Conservation (phyloP, 2,329 filamentous ascomycete genomes). For the Bipolaris zeicola region DNA sequence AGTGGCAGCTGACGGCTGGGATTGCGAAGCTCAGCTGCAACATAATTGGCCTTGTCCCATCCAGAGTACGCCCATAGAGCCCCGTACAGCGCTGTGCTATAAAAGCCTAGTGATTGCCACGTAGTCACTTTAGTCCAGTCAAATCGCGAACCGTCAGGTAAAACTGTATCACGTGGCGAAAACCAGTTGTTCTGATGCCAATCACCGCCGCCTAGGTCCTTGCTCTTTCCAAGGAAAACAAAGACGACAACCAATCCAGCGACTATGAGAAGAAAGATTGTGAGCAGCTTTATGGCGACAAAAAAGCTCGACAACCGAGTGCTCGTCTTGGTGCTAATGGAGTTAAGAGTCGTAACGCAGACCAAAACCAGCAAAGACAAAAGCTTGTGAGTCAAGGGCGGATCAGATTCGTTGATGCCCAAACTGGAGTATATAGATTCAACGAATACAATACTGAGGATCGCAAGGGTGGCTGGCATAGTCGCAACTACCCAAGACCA, state of each 20-base stretch:
- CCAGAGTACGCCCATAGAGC: slow-evolving; percentile 45
- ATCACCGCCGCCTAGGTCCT: slow-evolving; percentile 41
- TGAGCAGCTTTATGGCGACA: slow-evolving; percentile 45
- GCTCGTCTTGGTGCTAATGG: slow-evolving; percentile 52
- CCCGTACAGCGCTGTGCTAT: slow-evolving; percentile 61
- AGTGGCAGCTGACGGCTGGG: slow-evolving; percentile 58
- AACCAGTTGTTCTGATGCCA: slow-evolving; percentile 46
- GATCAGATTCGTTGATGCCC: slow-evolving; percentile 62
- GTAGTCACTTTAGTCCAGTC: slow-evolving; percentile 50
- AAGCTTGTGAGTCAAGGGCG: slow-evolving; percentile 50
- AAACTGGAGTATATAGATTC: slow-evolving; percentile 55
- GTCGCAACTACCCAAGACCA: slow-evolving; percentile 71
- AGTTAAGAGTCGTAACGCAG: slow-evolving; percentile 50
- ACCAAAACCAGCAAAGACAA: slow-evolving; percentile 47
- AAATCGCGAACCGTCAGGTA: slow-evolving; percentile 38
- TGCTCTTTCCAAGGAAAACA: slow-evolving; percentile 32
- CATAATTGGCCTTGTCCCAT: slow-evolving; percentile 50
- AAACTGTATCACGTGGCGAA: slow-evolving; percentile 31
- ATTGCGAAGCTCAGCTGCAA: slow-evolving; percentile 44
- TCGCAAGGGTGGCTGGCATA: slow-evolving; percentile 69
- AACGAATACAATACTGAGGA: slow-evolving; percentile 67
- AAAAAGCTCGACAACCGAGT: slow-evolving; percentile 48
- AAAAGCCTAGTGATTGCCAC: slow-evolving; percentile 66
- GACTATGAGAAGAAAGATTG: slow-evolving; percentile 43
- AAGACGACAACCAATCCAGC: slow-evolving; percentile 44